A percentile compares a stretch with the other conserved stretches of the same genome.
Conservation (phyloP, 306 rosid species). For the Rosa multiflora region DNA sequence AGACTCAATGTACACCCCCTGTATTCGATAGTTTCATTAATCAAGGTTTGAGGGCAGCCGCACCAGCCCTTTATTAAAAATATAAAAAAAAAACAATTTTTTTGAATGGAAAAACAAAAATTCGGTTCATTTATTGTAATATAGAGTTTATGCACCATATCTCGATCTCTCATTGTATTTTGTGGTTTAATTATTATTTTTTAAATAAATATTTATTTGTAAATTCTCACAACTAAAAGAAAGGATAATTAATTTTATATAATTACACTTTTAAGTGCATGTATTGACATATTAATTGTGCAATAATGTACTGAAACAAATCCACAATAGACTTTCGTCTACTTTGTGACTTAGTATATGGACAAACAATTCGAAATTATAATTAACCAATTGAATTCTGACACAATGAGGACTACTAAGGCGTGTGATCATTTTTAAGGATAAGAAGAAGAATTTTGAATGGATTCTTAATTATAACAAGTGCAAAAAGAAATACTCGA, state of each 20-base stretch:
- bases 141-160: too few species aligned
- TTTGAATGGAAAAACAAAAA: too few species aligned
- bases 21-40: too few species aligned
- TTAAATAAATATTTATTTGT: too few species aligned
- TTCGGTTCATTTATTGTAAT: too few species aligned
- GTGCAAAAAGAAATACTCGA: conserved; percentile 4
- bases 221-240: not conserved
- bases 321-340: not conserved
- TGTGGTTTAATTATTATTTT: too few species aligned
- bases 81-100: too few species aligned
- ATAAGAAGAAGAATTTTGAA: conserved; percentile 10
- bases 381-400: conserved; percentile 4
- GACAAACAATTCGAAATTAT: conserved; percentile 13
- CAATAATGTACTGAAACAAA: not conserved
- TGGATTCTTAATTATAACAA: conserved; percentile 8
- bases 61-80: too few species aligned
- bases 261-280: not conserved
- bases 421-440: not conserved
- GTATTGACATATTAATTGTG: not conserved
- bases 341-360: not conserved
- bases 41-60: too few species aligned
- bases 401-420: conserved; percentile 7
- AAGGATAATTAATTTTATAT: not conserved
- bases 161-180: not conserved
- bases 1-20: too few species aligned